Base-by-base conservation (phyloP, 441 rosid species). In the Bruguiera hainesii region DNA sequence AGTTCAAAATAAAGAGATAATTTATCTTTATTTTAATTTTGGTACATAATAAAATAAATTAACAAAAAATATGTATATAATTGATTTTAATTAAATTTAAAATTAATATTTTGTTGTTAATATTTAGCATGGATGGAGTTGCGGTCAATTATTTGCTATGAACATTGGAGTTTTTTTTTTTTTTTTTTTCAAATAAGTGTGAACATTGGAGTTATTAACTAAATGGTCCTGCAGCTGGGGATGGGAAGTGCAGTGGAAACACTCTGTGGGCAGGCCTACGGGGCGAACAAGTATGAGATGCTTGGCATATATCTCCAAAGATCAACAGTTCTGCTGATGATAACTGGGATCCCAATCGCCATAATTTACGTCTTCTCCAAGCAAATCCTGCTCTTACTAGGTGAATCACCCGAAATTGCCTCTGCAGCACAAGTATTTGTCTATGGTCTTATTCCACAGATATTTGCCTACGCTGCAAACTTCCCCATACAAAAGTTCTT, bases 161-260 rank as follows among this genome's bases (percentile, higher is more conserved):
- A 9, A 15, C 3, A 18, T n/a, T 49, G n/a, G 53, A 49, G n/a
- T 15, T 49, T 50, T 16, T 50, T 50, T 16, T 16, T 5, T 18
- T 50, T 49, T 49, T 42, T 6, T 37, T 63, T 20, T 20, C 30
- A 10, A 39, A 2, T 39, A 63, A 0, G 39, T 64, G 37, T 4
- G 26, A 26, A 26, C 30, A 29, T 29, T 29, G 3, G 4, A 29
- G 30, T 29, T 29, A 29, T 29, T 29, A 29, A 29, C 30, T 29
- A 29, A 29, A 29, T 29, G 30, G 5, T 29, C 30, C 3, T 29
- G 28, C 76, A 85, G 90, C 66, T 86, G 7, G 94, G 94, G 16
- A 84, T 88, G 94, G 94, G 94, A 51, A 86, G 91, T 51, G 94
- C 94, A 1, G 91, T 86, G 7, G 91, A 88, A 60, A 88, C 94